Evolutionary conservation across 2,329 filamentous ascomycete species (phyloP).

Genomic region (Tolypocladium endophyticum): DNA sequence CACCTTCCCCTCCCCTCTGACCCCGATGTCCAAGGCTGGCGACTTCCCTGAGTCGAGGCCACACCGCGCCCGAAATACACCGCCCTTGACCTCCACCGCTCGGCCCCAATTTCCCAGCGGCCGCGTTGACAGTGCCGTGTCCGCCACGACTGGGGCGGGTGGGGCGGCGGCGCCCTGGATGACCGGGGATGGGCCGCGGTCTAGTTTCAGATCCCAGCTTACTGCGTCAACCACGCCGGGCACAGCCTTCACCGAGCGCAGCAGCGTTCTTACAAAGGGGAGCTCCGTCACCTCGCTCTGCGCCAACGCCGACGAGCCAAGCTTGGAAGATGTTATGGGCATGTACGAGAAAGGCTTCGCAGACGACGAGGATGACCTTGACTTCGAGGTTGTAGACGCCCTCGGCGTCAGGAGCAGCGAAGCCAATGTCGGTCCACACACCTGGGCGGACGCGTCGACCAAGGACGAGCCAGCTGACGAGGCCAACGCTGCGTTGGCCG

Average conservation of each 20-base stretch:
- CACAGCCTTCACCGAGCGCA: constrained; percentile 63
- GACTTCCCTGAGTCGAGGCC: constrained; percentile 27
- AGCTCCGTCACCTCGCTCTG: constrained; percentile 61
- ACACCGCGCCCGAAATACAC: constrained; percentile 17
- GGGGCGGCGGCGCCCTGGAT: constrained; percentile 31
- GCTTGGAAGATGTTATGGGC: constrained; percentile 59
- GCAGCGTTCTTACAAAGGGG: constrained; percentile 69
- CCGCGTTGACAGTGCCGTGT: constrained; percentile 25
- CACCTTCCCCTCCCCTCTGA: constrained; percentile 32
- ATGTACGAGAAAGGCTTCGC: constrained; percentile 57
- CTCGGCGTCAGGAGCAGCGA: background rate
- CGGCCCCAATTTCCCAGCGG: constrained; percentile 14
- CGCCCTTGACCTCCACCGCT: constrained; percentile 11
- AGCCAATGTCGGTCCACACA: background rate
- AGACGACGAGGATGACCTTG: constrained; percentile 19
- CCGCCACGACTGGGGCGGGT: constrained; percentile 21
- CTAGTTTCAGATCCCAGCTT: constrained; percentile 46
- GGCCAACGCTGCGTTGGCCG: constrained; percentile 5
- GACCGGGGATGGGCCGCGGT: constrained; percentile 40
- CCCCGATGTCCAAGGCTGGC: constrained; percentile 26
- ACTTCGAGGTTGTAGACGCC: background rate
- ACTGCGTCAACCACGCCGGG: constrained; percentile 48
- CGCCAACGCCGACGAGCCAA: constrained; percentile 43
- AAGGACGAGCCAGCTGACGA: background rate
- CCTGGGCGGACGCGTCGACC: constrained; percentile 3